These are phyloP conservation scores for Neurospora terricola DNA, from an alignment of 495 filamentous ascomycete genomes.

Conservation along the genomic window DNA sequence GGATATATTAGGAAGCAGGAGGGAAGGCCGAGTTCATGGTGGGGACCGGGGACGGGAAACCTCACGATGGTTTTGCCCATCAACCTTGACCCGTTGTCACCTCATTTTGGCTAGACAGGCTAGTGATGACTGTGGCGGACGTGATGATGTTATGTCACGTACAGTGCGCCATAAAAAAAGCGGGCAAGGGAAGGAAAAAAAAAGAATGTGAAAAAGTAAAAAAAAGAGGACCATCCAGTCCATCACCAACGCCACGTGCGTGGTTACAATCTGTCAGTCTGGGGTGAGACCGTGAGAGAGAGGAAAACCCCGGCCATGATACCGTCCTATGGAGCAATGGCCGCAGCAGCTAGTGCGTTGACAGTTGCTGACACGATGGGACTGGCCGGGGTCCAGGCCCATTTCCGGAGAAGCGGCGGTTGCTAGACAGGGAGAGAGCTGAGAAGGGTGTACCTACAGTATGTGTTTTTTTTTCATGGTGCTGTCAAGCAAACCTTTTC, in stretches of 20 bases:
- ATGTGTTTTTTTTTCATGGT: no score
- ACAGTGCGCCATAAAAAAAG: background rate
- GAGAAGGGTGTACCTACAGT: no score
- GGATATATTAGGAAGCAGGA: background rate
- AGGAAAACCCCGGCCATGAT: background rate
- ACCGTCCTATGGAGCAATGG: background rate
- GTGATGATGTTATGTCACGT: background rate
- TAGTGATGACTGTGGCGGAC: background rate
- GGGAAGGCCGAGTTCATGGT: background rate
- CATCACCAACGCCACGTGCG: background rate
- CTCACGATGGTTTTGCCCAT: background rate
- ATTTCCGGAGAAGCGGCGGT: no score
- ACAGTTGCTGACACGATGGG: background rate
- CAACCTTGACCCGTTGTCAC: background rate
- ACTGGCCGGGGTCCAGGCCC: background rate
- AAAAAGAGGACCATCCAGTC: background rate
- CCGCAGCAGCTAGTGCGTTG: background rate
- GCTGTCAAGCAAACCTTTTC: no score
- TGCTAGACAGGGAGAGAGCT: no score
- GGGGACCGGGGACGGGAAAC: background rate
- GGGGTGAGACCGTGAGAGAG: no score
- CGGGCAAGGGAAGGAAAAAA: background rate
- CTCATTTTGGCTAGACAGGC: background rate
- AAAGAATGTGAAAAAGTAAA: background rate
- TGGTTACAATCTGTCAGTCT: background rate